A percentile compares a stretch with the other conserved stretches of the same genome.
Conservation (phyloP, 306 rosid genomes). For the Acmispon strigosus region DNA sequence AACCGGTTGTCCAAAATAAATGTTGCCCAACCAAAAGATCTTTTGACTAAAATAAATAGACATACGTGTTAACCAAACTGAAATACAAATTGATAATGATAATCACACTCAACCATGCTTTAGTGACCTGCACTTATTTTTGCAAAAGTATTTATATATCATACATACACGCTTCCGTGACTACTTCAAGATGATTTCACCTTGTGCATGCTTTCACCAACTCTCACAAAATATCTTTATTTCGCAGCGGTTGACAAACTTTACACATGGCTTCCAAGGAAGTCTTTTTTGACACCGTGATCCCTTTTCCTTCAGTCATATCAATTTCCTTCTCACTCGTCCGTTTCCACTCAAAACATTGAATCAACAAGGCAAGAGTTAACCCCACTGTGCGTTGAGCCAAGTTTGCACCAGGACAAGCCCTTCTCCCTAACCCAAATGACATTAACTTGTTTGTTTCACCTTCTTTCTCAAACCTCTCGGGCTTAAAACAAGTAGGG, state of each 20-base stretch:
- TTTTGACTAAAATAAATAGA: too few relatives aligned
- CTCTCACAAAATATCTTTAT: neutral
- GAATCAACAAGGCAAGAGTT: constrained; percentile 32
- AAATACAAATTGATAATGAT: too few relatives aligned
- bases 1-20: too few relatives aligned
- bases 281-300: constrained; percentile 22
- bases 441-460: constrained; percentile 28
- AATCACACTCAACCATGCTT: too few relatives aligned
- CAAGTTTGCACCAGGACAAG: constrained; percentile 38
- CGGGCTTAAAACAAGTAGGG: constrained; percentile 35
- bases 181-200: too few relatives aligned
- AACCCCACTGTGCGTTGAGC: constrained; percentile 32
- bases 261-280: constrained; percentile 42
- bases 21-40: too few relatives aligned
- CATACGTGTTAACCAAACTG: too few relatives aligned
- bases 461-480: constrained; percentile 31
- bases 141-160: too few relatives aligned
- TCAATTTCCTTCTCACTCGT: constrained; percentile 21
- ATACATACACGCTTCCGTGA: too few relatives aligned
- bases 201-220: too few relatives aligned
- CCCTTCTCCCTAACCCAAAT: constrained; percentile 48
- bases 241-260: neutral
- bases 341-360: constrained; percentile 48
- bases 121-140: too few relatives aligned
- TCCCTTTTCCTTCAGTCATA: constrained; percentile 28